Conservation (phyloP, 495 filamentous ascomycete species). For the Astrothelium subdiscretum region DNA sequence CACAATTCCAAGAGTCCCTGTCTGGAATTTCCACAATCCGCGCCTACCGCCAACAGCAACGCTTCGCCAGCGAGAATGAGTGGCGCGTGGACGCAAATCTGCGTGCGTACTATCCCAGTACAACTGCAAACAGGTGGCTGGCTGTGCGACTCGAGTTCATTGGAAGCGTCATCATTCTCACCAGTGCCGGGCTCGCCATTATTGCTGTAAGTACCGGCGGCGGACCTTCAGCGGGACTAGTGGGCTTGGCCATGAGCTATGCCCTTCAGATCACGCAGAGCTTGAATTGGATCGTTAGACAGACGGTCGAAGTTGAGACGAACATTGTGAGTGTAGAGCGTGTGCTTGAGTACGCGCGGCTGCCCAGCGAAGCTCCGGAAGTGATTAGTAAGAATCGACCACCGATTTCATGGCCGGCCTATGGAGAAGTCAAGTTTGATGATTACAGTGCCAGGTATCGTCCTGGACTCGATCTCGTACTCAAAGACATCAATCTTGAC, state of each 20-base stretch:
- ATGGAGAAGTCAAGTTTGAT: constrained; percentile 81
- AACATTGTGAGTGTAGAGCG: constrained; percentile 99
- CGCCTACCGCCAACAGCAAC: constrained; percentile 76
- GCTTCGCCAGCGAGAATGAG: constrained; percentile 90
- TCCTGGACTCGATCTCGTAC: constrained; percentile 73
- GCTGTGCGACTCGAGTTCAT: constrained; percentile 94
- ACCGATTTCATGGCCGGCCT: constrained; percentile 79
- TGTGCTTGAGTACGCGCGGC: constrained; percentile 85
- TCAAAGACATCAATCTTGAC: constrained; percentile 81
- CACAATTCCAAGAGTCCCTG: constrained; percentile 96
- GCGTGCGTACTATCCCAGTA: constrained; percentile 90
- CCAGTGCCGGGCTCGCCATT: constrained; percentile 72
- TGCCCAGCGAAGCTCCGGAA: constrained; percentile 92
- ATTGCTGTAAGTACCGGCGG: constrained; percentile 64
- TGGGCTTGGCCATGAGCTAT: constrained; percentile 94
- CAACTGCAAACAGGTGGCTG: constrained; percentile 93
- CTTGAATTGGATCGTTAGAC: constrained; percentile 99
- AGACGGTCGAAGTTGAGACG: constrained; percentile 98
- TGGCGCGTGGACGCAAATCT: constrained; percentile 96
- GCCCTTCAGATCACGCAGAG: constrained; percentile 94
- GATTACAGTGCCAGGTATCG: constrained; percentile 93
- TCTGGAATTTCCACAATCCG: constrained; percentile 95
- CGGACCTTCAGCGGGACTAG: constrained; percentile 59
- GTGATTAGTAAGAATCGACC: constrained; percentile 81
- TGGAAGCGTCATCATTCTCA: constrained; percentile 86